phyloP scores from a whole-genome alignment of 176 grass and related monocot genomes.

The Aegilops longissima region DNA sequence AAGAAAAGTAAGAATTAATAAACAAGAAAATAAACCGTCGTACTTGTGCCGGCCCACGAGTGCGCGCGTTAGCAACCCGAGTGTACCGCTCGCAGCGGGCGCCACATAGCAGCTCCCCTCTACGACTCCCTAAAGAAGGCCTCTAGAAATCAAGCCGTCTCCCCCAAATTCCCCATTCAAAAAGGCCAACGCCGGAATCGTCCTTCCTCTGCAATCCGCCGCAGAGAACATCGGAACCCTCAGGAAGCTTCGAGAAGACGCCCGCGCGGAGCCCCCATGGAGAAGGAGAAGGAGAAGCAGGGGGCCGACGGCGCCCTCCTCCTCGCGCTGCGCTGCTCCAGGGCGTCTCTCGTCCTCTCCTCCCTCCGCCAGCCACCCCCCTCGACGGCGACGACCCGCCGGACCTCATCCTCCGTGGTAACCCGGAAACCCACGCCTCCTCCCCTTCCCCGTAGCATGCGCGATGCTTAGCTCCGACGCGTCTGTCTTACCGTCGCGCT shows the following conservation, averaged over 20 bases:
- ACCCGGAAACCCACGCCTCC: neutral
- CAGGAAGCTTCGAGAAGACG: slow-evolving; percentile 16
- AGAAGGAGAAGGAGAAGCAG: slow-evolving; percentile 33
- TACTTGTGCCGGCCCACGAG: no score
- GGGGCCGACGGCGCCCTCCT: slow-evolving; percentile 5
- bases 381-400: neutral
- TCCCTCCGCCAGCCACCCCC: slow-evolving; percentile 35
- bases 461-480: neutral
- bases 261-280: slow-evolving; percentile 8
- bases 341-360: slow-evolving; percentile 40
- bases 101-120: no score
- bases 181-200: neutral
- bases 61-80: no score
- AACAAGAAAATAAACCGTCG: no score
- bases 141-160: neutral
- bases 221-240: neutral
- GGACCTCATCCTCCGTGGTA: slow-evolving; percentile 9
- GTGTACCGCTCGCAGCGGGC: no score
- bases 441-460: neutral
- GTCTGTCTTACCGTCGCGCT: neutral
- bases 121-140: neutral
- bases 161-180: neutral
- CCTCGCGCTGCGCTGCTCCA: slow-evolving; percentile 37
- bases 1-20: no score
- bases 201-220: neutral